These are phyloP conservation scores for Colletotrichum sojae DNA, from an alignment of 2,329 filamentous ascomycete genomes.

Conservation along the genomic window DNA sequence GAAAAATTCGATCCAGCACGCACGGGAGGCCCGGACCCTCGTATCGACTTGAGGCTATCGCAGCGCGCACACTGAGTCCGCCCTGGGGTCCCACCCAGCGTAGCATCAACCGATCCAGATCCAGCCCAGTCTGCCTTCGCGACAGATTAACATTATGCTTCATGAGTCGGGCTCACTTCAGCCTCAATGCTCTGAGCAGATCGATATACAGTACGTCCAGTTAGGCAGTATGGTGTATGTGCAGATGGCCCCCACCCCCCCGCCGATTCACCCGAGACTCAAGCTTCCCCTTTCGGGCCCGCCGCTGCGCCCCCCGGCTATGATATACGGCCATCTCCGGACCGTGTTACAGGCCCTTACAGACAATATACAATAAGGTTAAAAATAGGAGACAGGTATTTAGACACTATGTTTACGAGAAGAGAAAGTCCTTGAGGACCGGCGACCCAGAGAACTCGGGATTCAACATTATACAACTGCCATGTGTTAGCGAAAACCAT, in stretches of 20 bases:
- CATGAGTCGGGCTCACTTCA: conserved; percentile 1
- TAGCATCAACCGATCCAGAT: too few relatives aligned
- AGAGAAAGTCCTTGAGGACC: conserved; percentile 91
- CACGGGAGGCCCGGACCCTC: background rate
- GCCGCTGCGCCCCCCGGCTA: conserved; percentile 13
- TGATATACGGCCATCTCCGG: conserved; percentile 12
- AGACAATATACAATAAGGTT: conserved; percentile 32
- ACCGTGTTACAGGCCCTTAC: background rate
- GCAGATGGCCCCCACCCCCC: conserved; percentile 11
- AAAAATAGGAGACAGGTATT: conserved; percentile 14
- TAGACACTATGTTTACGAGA: conserved; percentile 62
- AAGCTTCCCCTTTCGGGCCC: background rate
- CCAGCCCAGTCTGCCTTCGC: background rate
- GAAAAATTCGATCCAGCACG: too few relatives aligned
- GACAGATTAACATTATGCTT: conserved; percentile 39
- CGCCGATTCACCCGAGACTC: conserved; percentile 12
- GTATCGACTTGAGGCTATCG: too few relatives aligned
- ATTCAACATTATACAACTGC: conserved; percentile 89
- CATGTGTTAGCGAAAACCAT: conserved; percentile 39
- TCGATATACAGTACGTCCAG: conserved; percentile 2
- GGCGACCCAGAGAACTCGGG: conserved; percentile 95
- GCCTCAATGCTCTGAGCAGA: background rate
- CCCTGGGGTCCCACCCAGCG: too few relatives aligned
- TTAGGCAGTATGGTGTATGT: background rate
- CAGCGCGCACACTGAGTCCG: too few relatives aligned